Evolutionary conservation across 345 rosid species (phyloP).

Genomic region (Raphanus sativus): DNA sequence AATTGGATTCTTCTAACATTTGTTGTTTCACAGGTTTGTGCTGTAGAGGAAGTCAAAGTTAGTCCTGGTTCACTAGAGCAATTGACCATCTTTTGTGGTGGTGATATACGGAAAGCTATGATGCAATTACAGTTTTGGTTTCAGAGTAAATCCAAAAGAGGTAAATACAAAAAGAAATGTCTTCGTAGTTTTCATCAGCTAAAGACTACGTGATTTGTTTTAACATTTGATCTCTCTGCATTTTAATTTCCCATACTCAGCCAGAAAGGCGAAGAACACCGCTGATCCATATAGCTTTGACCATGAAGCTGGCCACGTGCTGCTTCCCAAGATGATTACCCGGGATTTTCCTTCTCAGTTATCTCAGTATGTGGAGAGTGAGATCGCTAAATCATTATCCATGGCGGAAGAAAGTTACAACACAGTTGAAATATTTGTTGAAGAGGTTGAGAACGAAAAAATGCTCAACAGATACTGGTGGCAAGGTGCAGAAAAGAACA

Average conservation of each 20-base stretch:
- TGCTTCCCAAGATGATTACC: constrained; percentile 64
- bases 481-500: constrained; percentile 41
- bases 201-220: constrained; percentile 3
- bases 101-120: constrained; percentile 80
- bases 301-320: constrained; percentile 55
- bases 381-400: constrained; percentile 49
- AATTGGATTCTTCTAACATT: constrained; percentile 27
- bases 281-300: constrained; percentile 47
- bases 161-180: constrained; percentile 33
- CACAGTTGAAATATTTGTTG: constrained; percentile 41
- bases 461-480: constrained; percentile 39
- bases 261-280: constrained; percentile 31
- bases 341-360: constrained; percentile 74
- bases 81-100: constrained; percentile 49
- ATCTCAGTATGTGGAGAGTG: constrained; percentile 74
- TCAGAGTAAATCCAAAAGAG: constrained; percentile 64
- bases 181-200: not conserved
- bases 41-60: constrained; percentile 58
- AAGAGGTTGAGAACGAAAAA: constrained; percentile 46
- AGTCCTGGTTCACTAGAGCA: constrained; percentile 56
- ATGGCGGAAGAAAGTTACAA: constrained; percentile 47
- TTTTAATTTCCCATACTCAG: constrained; percentile 42
- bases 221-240: constrained; percentile 15
- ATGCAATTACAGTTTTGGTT: constrained; percentile 91
- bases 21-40: constrained; percentile 60